phyloP scores from a whole-genome alignment of 164 flowering plant genomes.

The Umbellularia californica region DNA sequence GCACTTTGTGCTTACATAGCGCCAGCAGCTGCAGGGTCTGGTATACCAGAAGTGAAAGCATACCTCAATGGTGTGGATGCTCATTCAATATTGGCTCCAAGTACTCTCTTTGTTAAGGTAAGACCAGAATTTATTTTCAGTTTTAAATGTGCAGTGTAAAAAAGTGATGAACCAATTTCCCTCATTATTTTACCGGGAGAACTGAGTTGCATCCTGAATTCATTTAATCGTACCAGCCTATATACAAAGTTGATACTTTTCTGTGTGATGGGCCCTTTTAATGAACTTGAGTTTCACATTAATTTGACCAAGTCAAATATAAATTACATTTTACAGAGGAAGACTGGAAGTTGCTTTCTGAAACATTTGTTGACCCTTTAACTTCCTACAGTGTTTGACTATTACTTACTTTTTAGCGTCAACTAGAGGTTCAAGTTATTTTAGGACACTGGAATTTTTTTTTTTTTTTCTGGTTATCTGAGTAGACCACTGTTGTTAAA shows the following conservation, averaged over 20 bases:
- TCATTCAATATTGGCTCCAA: slow-evolving; percentile 75
- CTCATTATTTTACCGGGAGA: neutral
- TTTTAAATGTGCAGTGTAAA: neutral
- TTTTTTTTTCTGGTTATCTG: too few relatives aligned
- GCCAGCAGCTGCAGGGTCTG: slow-evolving; percentile 96
- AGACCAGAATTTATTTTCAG: slow-evolving; percentile 5
- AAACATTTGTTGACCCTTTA: too few relatives aligned
- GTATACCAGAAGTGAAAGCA: slow-evolving; percentile 90
- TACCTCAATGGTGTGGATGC: slow-evolving; percentile 95
- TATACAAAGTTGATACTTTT: neutral
- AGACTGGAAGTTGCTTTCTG: too few relatives aligned
- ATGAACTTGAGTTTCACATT: neutral
- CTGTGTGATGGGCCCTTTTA: neutral
- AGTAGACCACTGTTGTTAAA: neutral
- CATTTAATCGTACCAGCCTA: neutral
- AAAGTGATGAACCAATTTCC: neutral
- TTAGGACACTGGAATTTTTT: too few relatives aligned
- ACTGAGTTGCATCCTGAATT: too few relatives aligned
- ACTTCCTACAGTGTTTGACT: too few relatives aligned
- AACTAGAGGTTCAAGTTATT: too few relatives aligned
- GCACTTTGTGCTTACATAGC: slow-evolving; percentile 77
- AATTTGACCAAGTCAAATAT: neutral
- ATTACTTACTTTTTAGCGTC: too few relatives aligned
- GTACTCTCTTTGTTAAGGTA: slow-evolving; percentile 92
- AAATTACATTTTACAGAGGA: too few relatives aligned